A percentile compares a stretch with the other conserved stretches of the same genome.
phyloP scores from a whole-genome alignment of 2,329 filamentous ascomycete species.

The Phialophora macrospora region DNA sequence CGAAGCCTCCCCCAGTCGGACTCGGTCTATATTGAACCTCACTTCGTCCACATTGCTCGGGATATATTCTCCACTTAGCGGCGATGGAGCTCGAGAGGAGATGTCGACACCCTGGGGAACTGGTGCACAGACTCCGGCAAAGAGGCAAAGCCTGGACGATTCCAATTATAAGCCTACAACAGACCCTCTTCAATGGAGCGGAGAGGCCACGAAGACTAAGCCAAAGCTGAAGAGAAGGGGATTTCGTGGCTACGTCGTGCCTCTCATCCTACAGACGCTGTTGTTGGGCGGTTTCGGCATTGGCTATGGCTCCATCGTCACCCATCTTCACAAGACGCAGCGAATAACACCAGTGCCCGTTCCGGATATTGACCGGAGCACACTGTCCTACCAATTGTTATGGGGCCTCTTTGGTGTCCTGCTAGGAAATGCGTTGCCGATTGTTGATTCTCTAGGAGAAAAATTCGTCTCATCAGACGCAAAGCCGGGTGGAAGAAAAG shows the following conservation, averaged over 20 bases:
- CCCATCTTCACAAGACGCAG: slow-evolving; percentile 74
- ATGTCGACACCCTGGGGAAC: slow-evolving; percentile 76
- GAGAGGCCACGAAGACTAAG: slow-evolving; percentile 21
- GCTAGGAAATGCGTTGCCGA: slow-evolving; percentile 80
- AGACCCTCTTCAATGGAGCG: slow-evolving; percentile 28
- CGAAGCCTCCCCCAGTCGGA: slow-evolving; percentile 63
- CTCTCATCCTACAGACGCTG: slow-evolving; percentile 61
- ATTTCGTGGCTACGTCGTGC: slow-evolving; percentile 54
- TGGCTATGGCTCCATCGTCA: slow-evolving; percentile 80
- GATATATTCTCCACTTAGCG: slow-evolving; percentile 77
- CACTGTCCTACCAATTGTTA: slow-evolving; percentile 72
- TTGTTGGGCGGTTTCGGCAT: slow-evolving; percentile 80
- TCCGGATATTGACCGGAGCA: slow-evolving; percentile 58
- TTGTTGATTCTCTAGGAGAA: slow-evolving; percentile 79
- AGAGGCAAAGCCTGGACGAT: slow-evolving; percentile 51
- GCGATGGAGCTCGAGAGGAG: slow-evolving; percentile 61
- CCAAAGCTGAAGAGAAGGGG: slow-evolving; percentile 46
- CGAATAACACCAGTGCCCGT: slow-evolving; percentile 67
- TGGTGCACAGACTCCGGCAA: slow-evolving; percentile 71
- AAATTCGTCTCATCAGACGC: slow-evolving; percentile 51
- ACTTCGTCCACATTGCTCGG: slow-evolving; percentile 88
- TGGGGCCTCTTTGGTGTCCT: slow-evolving; percentile 83
- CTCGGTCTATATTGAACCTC: slow-evolving; percentile 80
- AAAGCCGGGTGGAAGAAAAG: slow-evolving; percentile 31
- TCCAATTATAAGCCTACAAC: slow-evolving; percentile 44